These are phyloP conservation scores for Endothia cerciana DNA, from an alignment of 2,329 filamentous ascomycete species.

Conservation along the genomic window DNA sequence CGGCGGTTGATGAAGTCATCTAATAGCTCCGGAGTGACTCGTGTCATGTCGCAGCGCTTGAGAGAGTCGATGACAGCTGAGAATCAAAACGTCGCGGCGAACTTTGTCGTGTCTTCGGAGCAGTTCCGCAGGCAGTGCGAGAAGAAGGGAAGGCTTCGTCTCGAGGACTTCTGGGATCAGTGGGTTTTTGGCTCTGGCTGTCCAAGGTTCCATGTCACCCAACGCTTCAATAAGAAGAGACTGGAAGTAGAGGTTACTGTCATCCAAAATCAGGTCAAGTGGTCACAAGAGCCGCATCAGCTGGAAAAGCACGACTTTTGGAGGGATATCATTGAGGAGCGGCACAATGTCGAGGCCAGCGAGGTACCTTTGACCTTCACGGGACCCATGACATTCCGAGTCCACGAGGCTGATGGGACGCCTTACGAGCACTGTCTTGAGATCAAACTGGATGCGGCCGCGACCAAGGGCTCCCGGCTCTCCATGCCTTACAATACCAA, in stretches of 20 bases:
- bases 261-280: slow-evolving; percentile 69
- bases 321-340: slow-evolving; percentile 80
- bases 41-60: slow-evolving; percentile 85
- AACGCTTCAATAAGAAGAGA: slow-evolving; percentile 97
- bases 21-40: slow-evolving; percentile 79
- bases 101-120: slow-evolving; percentile 65
- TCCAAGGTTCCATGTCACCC: slow-evolving; percentile 82
- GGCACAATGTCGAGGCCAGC: slow-evolving; percentile 69
- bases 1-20: slow-evolving; percentile 87
- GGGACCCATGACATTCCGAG: slow-evolving; percentile 95
- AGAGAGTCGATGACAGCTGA: slow-evolving; percentile 75
- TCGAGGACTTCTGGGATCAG: slow-evolving; percentile 91
- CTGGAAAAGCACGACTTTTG: slow-evolving; percentile 78
- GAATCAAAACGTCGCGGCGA: slow-evolving; percentile 30
- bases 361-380: slow-evolving; percentile 82
- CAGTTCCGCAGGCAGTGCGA: slow-evolving; percentile 85
- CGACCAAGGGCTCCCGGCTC: slow-evolving; percentile 69
- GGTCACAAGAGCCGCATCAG: slow-evolving; percentile 54
- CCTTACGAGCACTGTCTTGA: slow-evolving; percentile 98
- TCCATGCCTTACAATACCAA: slow-evolving; percentile 99
- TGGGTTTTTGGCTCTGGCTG: slow-evolving; percentile 91
- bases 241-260: slow-evolving; percentile 92
- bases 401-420: slow-evolving; percentile 96
- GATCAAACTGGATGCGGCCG: slow-evolving; percentile 80
- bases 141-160: slow-evolving; percentile 81